phyloP scores from a whole-genome alignment of 345 rosid species.

The Bruguiera gymnorhiza region DNA sequence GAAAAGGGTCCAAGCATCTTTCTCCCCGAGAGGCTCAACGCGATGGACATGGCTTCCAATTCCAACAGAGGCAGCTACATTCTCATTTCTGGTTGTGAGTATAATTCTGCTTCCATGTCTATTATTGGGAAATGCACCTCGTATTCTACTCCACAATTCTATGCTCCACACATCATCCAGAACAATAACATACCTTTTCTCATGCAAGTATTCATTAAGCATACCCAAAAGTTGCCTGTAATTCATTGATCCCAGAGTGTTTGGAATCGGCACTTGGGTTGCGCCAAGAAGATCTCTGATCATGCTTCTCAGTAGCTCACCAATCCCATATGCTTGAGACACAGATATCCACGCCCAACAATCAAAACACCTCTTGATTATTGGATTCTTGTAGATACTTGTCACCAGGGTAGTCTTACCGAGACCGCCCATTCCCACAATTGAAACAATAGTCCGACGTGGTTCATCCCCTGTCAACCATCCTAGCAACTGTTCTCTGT shows the following conservation, averaged over 20 bases:
- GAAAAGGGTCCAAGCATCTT: slow-evolving; percentile 28
- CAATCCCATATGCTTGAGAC: slow-evolving; percentile 12
- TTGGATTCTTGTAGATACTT: slow-evolving; percentile 17
- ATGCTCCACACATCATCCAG: slow-evolving; percentile 40
- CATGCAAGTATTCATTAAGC: slow-evolving; percentile 19
- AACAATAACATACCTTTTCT: slow-evolving; percentile 28
- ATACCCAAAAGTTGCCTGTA: slow-evolving; percentile 19
- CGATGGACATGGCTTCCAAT: slow-evolving; percentile 20
- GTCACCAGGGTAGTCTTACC: slow-evolving; percentile 38
- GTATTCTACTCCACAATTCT: slow-evolving; percentile 25
- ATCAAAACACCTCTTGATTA: slow-evolving; percentile 13
- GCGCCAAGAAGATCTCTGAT: slow-evolving; percentile 19
- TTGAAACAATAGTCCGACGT: slow-evolving; percentile 23
- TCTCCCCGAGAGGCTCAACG: slow-evolving; percentile 20
- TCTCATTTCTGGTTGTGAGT: slow-evolving; percentile 28
- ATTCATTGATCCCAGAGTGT: slow-evolving; percentile 18
- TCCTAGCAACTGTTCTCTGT: slow-evolving; percentile 10
- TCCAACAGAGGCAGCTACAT: slow-evolving; percentile 25
- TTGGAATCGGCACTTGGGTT: slow-evolving; percentile 12
- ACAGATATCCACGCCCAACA: slow-evolving; percentile 34
- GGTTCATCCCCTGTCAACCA: slow-evolving; percentile 22
- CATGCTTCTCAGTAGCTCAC: slow-evolving; percentile 24
- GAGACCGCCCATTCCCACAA: slow-evolving; percentile 34
- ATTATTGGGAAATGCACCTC: slow-evolving; percentile 26
- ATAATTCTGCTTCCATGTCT: slow-evolving; percentile 25